These are phyloP conservation scores for Anaeramoeba flamelloides DNA, from an alignment of 78 protist species.

Conservation along the genomic window DNA sequence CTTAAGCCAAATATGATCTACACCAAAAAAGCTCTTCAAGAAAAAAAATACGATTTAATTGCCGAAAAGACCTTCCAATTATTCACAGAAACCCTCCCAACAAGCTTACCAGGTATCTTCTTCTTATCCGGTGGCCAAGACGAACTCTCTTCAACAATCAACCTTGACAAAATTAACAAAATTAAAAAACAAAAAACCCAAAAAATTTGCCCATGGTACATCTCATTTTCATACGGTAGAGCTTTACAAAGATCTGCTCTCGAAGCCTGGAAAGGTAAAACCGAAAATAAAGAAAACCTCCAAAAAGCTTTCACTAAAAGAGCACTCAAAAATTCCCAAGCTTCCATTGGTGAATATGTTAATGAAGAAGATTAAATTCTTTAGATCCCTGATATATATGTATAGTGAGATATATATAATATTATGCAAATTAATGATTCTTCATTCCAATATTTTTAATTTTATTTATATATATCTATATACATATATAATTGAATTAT, in stretches of 20 bases:
- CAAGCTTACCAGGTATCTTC: slow-evolving; percentile 70
- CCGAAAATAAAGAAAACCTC: not conserved
- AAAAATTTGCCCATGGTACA: slow-evolving; percentile 76
- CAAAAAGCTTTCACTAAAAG: not conserved
- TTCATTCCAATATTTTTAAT: too few species aligned
- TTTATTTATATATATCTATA: too few species aligned
- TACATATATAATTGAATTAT: too few species aligned
- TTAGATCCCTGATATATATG: too few species aligned
- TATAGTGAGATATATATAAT: too few species aligned
- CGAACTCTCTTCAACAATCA: slow-evolving; percentile 62
- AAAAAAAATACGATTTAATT: slow-evolving; percentile 34
- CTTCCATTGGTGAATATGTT: slow-evolving; percentile 27
- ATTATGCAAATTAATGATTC: too few species aligned
- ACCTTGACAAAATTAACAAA: slow-evolving; percentile 69
- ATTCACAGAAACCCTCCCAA: slow-evolving; percentile 75
- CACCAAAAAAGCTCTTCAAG: not conserved
- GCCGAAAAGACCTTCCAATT: slow-evolving; percentile 51
- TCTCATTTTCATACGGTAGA: slow-evolving; percentile 73
- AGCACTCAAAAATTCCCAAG: not conserved
- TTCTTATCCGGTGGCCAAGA: slow-evolving; percentile 85
- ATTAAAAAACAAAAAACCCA: too few species aligned
- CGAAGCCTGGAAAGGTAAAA: slow-evolving; percentile 12
- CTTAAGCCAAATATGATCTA: slow-evolving; percentile 80
- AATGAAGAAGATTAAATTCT: too few species aligned
- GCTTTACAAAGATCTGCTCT: slow-evolving; percentile 56